Conservation (phyloP, 2,329 filamentous ascomycete species). For the Venturia oleaginea region DNA sequence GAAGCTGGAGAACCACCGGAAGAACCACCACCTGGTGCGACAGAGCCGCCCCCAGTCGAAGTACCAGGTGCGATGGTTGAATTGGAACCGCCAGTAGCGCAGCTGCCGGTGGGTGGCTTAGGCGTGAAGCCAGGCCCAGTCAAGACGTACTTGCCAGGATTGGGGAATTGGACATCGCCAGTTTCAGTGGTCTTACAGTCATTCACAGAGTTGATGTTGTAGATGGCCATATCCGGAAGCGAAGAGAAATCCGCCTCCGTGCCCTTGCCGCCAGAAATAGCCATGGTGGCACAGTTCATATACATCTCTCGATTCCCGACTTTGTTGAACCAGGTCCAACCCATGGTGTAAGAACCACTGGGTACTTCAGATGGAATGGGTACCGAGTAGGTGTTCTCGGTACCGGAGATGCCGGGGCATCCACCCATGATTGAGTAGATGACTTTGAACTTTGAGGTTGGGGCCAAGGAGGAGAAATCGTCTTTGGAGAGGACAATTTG, state of each 20-base stretch:
- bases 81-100: slow-evolving; percentile 10
- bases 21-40: neutral
- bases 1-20: neutral
- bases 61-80: neutral
- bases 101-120: slow-evolving; percentile 21
- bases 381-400: slow-evolving; percentile 52
- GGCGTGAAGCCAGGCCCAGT: slow-evolving; percentile 25
- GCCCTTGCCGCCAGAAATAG: slow-evolving; percentile 47
- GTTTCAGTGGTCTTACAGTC: slow-evolving; percentile 47
- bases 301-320: slow-evolving; percentile 93
- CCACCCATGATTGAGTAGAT: slow-evolving; percentile 83
- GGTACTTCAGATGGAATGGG: slow-evolving; percentile 60
- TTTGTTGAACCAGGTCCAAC: slow-evolving; percentile 93
- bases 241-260: slow-evolving; percentile 40
- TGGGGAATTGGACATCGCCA: slow-evolving; percentile 56
- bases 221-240: slow-evolving; percentile 67
- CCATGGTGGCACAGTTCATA: slow-evolving; percentile 84
- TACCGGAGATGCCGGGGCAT: slow-evolving; percentile 59
- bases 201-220: slow-evolving; percentile 51
- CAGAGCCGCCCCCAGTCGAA: slow-evolving; percentile 4
- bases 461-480: slow-evolving; percentile 37
- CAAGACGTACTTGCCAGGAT: slow-evolving; percentile 51
- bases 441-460: slow-evolving; percentile 67
- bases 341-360: slow-evolving; percentile 64
- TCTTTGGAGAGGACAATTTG: slow-evolving; percentile 86